These are phyloP conservation scores for Rhodamnia rubescens DNA, from an alignment of 345 rosid genomes.

Conservation along the genomic window DNA sequence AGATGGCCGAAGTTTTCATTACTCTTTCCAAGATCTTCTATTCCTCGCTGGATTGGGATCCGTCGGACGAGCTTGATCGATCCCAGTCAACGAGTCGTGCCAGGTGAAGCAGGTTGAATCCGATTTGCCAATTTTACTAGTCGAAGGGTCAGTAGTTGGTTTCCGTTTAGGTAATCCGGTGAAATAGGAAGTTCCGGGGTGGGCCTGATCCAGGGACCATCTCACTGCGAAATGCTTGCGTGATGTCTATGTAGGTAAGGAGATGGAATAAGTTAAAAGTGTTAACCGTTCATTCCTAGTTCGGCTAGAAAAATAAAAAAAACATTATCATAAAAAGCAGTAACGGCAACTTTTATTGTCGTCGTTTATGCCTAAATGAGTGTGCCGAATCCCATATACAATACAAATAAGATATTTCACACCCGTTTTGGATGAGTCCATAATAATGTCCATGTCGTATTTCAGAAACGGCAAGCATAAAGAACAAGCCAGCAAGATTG, in stretches of 20 bases:
- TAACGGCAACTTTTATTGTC: not conserved
- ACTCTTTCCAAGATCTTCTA: constrained; percentile 65
- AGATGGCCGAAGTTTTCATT: constrained; percentile 33
- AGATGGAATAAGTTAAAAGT: not conserved
- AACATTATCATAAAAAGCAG: not conserved
- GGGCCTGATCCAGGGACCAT: not conserved
- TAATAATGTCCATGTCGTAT: not conserved
- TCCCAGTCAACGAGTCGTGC: constrained; percentile 27
- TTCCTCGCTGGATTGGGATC: constrained; percentile 81
- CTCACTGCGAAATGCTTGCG: not conserved
- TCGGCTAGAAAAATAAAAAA: not conserved
- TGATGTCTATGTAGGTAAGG: not conserved
- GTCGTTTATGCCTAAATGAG: not conserved
- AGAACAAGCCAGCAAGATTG: not conserved
- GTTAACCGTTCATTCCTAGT: not conserved
- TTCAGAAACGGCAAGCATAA: not conserved
- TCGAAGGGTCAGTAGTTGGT: not conserved
- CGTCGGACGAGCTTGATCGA: constrained; percentile 45
- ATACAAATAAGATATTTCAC: not conserved
- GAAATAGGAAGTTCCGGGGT: not conserved
- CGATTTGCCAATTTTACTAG: not conserved
- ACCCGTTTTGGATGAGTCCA: not conserved
- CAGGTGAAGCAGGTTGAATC: constrained; percentile 1
- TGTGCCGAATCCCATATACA: not conserved
- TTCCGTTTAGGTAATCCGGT: not conserved